phyloP scores from a whole-genome alignment of 805 yeast species.

The Candida pseudoglaebosa region DNA sequence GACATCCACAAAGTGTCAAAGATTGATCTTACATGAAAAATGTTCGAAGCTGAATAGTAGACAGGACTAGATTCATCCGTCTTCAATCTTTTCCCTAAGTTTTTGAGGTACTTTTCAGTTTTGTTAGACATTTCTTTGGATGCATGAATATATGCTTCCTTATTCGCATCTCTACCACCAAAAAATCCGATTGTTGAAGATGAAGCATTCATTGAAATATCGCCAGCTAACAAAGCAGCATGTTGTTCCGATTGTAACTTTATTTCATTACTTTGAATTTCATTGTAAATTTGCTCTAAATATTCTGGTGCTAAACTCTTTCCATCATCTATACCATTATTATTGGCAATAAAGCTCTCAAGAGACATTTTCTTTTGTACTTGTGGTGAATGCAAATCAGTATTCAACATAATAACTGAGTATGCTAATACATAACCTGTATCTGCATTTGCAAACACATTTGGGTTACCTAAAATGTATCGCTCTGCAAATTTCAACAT shows the following conservation, averaged over 20 bases:
- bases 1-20: constrained; percentile 98
- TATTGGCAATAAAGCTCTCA: constrained; percentile 82
- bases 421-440: constrained; percentile 90
- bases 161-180: constrained; percentile 62
- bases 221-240: constrained; percentile 77
- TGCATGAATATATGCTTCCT: constrained; percentile 88
- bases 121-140: constrained; percentile 87
- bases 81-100: constrained; percentile 48
- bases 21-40: constrained; percentile 87
- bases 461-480: constrained; percentile 83
- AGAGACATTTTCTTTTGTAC: constrained; percentile 83
- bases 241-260: constrained; percentile 91
- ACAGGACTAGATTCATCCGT: constrained; percentile 36
- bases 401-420: constrained; percentile 88
- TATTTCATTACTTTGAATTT: constrained; percentile 81
- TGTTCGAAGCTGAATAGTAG: constrained; percentile 79
- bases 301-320: constrained; percentile 74
- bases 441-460: constrained; percentile 86
- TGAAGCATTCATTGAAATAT: constrained; percentile 28
- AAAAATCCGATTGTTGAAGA: constrained; percentile 52
- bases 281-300: constrained; percentile 65
- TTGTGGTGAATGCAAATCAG: constrained; percentile 89
- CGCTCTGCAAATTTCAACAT: constrained; percentile 97
- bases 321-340: constrained; percentile 90
- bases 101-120: constrained; percentile 78